Percentiles rank a stretch among this genome's conserved stretches.
phyloP scores from a whole-genome alignment of 2,329 filamentous ascomycete species.

The Clonostachys byssicola region DNA sequence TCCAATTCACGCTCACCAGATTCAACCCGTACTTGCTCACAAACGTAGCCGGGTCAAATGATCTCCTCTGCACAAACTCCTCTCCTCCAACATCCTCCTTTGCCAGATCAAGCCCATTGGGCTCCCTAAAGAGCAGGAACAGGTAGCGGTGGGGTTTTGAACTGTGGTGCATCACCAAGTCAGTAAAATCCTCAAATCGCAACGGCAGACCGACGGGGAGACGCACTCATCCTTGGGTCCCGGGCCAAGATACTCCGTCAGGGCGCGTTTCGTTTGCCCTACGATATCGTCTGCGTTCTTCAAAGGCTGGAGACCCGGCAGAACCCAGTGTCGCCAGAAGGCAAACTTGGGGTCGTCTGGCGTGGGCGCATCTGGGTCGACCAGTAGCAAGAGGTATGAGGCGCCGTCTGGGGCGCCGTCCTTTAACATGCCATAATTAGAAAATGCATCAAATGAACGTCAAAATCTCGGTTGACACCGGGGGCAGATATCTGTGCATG shows the following conservation, averaged over 20 bases:
- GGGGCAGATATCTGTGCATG: not conserved
- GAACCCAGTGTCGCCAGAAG: conserved; percentile 51
- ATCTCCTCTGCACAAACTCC: conserved; percentile 37
- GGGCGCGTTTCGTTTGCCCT: conserved; percentile 18
- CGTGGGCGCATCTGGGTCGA: conserved; percentile 51
- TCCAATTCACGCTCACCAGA: conserved; percentile 39
- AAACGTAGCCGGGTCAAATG: conserved; percentile 32
- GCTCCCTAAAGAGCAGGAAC: conserved; percentile 38
- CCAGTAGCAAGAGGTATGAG: conserved; percentile 41
- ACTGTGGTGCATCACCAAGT: conserved; percentile 13
- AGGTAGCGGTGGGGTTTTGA: conserved; percentile 42
- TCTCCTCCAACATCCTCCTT: conserved; percentile 40
- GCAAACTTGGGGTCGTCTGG: conserved; percentile 50
- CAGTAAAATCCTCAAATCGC: not conserved
- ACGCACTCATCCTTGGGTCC: conserved; percentile 36
- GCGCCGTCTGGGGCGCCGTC: conserved; percentile 6
- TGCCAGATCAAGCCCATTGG: conserved; percentile 19
- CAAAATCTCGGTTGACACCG: not conserved
- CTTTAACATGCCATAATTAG: not conserved
- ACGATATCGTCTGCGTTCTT: conserved; percentile 8
- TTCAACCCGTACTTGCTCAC: conserved; percentile 27
- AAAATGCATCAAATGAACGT: not conserved
- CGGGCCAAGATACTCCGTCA: conserved; percentile 38
- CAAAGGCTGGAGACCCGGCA: conserved; percentile 29
- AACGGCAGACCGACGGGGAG: not conserved